Percentiles rank a stretch among this genome's conserved stretches.
These are phyloP conservation scores for Candida sanyiensis DNA, from an alignment of 805 yeast species.

Conservation along the genomic window DNA sequence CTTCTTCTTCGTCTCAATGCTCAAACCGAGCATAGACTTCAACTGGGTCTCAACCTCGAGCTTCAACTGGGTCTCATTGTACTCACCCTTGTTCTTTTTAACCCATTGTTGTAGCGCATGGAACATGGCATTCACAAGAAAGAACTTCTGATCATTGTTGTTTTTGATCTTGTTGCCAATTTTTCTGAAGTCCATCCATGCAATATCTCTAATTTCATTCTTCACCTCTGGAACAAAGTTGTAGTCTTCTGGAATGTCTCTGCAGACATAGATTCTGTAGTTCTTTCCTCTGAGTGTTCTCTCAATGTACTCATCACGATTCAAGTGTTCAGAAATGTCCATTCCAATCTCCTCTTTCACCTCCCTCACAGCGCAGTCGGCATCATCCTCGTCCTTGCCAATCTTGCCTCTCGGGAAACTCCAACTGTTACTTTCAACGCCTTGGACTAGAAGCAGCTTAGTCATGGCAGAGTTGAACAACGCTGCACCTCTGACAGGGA, in stretches of 20 bases:
- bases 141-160: constrained; percentile 26
- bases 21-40: constrained; percentile 59
- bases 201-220: constrained; percentile 78
- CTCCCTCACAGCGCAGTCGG: constrained; percentile 86
- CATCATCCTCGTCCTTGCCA: constrained; percentile 85
- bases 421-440: constrained; percentile 81
- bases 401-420: constrained; percentile 97
- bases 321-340: constrained; percentile 63
- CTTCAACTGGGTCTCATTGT: constrained; percentile 54
- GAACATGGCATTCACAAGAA: constrained; percentile 36
- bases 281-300: constrained; percentile 79
- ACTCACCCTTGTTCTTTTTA: constrained; percentile 42
- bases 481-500: constrained; percentile 97
- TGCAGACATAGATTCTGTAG: constrained; percentile 72
- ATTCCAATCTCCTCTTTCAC: constrained; percentile 92
- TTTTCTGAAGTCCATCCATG: constrained; percentile 65
- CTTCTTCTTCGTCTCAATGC: constrained; percentile 31
- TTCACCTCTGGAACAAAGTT: constrained; percentile 78
- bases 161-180: constrained; percentile 27
- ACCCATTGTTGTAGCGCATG: constrained; percentile 46
- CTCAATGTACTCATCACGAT: constrained; percentile 71
- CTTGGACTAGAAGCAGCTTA: constrained; percentile 75
- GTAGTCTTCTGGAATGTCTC: constrained; percentile 70
- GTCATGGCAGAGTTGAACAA: constrained; percentile 65
- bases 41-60: constrained; percentile 58